Percentiles rank a stretch among this genome's conserved stretches.
phyloP scores from a whole-genome alignment of 2,329 filamentous ascomycete species.

The Metarhizium anisopliae region DNA sequence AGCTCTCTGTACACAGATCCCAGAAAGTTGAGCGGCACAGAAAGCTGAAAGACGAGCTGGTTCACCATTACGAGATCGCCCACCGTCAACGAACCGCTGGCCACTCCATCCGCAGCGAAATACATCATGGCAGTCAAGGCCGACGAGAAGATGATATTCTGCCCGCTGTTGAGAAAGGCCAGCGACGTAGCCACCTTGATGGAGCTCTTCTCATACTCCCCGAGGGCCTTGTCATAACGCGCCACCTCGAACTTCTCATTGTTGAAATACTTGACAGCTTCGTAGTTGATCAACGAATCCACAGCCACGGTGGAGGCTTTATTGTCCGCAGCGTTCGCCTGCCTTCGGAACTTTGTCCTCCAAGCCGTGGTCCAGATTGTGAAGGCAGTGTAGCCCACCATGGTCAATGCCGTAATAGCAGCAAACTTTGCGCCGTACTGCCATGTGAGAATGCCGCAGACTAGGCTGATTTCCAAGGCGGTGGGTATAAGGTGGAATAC shows the following conservation, averaged over 20 bases:
- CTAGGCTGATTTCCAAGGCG: conserved; percentile 85
- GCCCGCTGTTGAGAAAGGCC: conserved; percentile 85
- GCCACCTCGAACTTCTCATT: conserved; percentile 92
- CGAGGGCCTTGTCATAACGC: conserved; percentile 80
- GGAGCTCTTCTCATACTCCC: conserved; percentile 82
- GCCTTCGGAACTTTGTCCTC: conserved; percentile 91
- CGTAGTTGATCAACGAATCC: conserved; percentile 96
- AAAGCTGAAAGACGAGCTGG: conserved; percentile 96
- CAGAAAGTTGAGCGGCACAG: conserved; percentile 91
- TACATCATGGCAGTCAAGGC: conserved; percentile 98
- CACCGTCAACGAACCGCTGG: conserved; percentile 71
- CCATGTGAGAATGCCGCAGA: conserved; percentile 93
- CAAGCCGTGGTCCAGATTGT: conserved; percentile 95
- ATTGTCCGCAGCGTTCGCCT: conserved; percentile 94
- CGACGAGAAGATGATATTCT: conserved; percentile 94
- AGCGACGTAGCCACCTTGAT: conserved; percentile 96
- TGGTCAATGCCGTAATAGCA: conserved; percentile 79
- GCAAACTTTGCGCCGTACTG: conserved; percentile 92
- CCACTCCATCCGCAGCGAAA: conserved; percentile 83
- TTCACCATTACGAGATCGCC: conserved; percentile 98
- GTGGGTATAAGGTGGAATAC: conserved; percentile 96
- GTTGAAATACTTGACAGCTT: conserved; percentile 99
- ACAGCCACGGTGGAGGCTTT: conserved; percentile 90
- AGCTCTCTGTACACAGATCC: conserved; percentile 97
- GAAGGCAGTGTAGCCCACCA: conserved; percentile 92